Evolutionary conservation across 1,139 yeast species (phyloP), one percentile per base, ranked within the genome.

Genomic region (Kurtzmaniella quercitrusa): DNA sequence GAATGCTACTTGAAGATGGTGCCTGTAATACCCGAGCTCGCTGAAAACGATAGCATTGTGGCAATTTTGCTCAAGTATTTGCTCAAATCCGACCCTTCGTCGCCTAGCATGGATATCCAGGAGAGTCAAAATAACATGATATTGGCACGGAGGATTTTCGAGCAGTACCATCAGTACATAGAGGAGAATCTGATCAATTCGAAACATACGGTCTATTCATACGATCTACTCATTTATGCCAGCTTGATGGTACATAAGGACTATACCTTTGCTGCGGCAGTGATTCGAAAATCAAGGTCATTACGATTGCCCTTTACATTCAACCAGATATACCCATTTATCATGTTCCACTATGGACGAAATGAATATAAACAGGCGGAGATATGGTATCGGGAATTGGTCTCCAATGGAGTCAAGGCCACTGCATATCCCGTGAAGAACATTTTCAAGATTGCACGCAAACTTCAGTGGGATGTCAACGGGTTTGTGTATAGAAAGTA

Each of bases 251-350:
- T 56, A 8, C 72, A 68, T 45, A 55, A 63, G 17, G 76, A 73
- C 46, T 57, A 61, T 41, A 44, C 51, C 14, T 68, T 67, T 56
- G 77, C 77, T 6, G 56, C 66, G 4, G 45, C 53, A 39, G 56
- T 67, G 34, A 52, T 70, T 14, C 56, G 60, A 43, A 48, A 50
- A 15, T 60, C 68, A 2, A 52, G 68, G 15, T 47, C 56, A 5
- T 48, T 48, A 18, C 57, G 59, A 2, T 46, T 68, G 15, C 73
- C 74, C 8, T 60, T 68, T 37, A 61, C 76, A 0, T 70, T 71
- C 51, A 63, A 66, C 46, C 77, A 71, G 48, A 51, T 71, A 2
- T 69, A 59, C 42, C 76, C 77, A 1, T 68, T 73, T 41, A 65
- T 73, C 8, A 57, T 56, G 47, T 65, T 62, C 47, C 73, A 70